These are phyloP conservation scores for Penicillium sp. DNA, from an alignment of 2,329 filamentous ascomycete genomes.

Conservation along the genomic window DNA sequence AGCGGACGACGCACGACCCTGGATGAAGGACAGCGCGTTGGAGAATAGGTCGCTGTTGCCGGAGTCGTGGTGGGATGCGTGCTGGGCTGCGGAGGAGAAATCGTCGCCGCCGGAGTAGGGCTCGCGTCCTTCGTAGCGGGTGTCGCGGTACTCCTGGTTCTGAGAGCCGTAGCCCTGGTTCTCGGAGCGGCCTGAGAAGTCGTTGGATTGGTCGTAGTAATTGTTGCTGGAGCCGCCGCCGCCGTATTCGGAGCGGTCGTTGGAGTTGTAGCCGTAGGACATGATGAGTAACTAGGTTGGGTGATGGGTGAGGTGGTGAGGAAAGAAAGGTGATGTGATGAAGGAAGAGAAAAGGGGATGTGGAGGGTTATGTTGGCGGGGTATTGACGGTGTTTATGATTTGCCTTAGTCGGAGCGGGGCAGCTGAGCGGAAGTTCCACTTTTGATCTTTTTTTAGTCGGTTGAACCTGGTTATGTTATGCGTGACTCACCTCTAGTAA, in stretches of 20 bases:
- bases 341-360: not conserved
- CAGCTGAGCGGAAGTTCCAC: not conserved
- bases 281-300: slow-evolving; percentile 11
- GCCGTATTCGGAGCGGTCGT: slow-evolving; percentile 18
- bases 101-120: slow-evolving; percentile 42
- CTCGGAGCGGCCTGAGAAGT: slow-evolving; percentile 10
- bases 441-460: not conserved
- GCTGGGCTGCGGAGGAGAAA: slow-evolving; percentile 50
- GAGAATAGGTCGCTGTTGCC: slow-evolving; percentile 54
- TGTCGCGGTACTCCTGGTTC: slow-evolving; percentile 19
- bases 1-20: slow-evolving; percentile 50
- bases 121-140: slow-evolving; percentile 15
- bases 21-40: slow-evolving; percentile 52
- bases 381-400: not conserved
- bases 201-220: slow-evolving; percentile 25
- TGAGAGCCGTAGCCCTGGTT: not conserved
- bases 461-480: no score
- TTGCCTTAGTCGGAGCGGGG: slow-evolving; percentile 3
- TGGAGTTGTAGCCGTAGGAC: slow-evolving; percentile 13
- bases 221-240: slow-evolving; percentile 21
- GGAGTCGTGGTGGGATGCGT: slow-evolving; percentile 53
- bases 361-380: slow-evolving; percentile 7
- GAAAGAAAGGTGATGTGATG: not conserved
- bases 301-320: not conserved
- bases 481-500: no score